Conservation (phyloP, 139 green algal genomes). For the Gonium pectorale region DNA sequence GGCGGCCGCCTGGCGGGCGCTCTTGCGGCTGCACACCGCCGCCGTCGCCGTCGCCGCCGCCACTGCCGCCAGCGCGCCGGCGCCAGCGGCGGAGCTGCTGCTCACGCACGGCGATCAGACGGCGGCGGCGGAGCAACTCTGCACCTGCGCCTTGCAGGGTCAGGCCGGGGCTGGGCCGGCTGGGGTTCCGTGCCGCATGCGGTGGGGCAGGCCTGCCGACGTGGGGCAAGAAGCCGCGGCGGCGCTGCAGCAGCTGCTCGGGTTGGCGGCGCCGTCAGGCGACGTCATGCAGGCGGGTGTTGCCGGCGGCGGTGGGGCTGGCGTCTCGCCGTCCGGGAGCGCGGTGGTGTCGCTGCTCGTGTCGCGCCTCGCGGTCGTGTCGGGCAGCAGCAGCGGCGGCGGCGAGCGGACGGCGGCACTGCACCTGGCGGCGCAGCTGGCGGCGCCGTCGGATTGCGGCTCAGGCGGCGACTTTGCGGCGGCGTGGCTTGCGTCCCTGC, state of each 20-base stretch:
- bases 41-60: not conserved
- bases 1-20: not conserved
- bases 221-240: not conserved
- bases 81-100: not conserved
- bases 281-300: not conserved
- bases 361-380: not conserved
- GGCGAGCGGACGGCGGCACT: not conserved
- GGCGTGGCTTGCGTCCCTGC: not conserved
- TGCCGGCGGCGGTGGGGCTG: not conserved
- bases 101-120: not conserved
- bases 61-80: not conserved
- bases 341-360: constrained; percentile 11
- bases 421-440: constrained; percentile 4
- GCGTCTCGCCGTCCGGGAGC: not conserved
- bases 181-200: not conserved
- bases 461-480: not conserved
- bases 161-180: not conserved
- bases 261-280: not conserved
- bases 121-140: constrained; percentile 13
- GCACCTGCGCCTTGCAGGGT: not conserved
- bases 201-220: not conserved
- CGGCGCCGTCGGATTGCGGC: not conserved
- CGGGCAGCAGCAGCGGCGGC: not conserved
- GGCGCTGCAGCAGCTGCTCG: constrained; percentile 20
- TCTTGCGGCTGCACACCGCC: constrained; percentile 2